These are phyloP conservation scores for Lumnitzera littorea DNA, from an alignment of 345 rosid genomes.

Conservation along the genomic window DNA sequence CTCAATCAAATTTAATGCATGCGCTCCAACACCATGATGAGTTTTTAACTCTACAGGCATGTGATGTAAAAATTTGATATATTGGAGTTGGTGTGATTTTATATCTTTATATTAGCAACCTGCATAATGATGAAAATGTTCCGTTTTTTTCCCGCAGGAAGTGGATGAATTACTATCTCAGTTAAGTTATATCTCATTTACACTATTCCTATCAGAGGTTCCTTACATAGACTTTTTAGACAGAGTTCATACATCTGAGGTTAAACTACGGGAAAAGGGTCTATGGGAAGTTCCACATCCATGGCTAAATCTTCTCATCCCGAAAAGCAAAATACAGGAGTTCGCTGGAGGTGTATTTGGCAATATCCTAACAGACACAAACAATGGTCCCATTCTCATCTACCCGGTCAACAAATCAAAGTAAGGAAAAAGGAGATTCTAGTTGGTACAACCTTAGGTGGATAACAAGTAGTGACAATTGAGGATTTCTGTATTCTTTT, in stretches of 20 bases:
- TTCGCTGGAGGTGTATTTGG: conserved; percentile 79
- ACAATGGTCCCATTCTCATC: conserved; percentile 91
- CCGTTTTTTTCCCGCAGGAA: conserved; percentile 47
- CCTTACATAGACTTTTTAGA: conserved; percentile 75
- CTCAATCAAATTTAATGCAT: too few relatives aligned
- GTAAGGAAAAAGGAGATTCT: conserved; percentile 26
- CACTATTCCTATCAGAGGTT: conserved; percentile 70
- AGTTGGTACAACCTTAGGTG: too few relatives aligned
- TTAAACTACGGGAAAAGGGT: conserved; percentile 73
- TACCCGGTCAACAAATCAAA: conserved; percentile 90
- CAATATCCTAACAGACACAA: conserved; percentile 63
- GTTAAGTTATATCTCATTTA: conserved; percentile 61
- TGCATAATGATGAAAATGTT: background rate
- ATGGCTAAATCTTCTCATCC: conserved; percentile 95
- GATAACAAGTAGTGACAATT: too few relatives aligned
- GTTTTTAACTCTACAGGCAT: too few relatives aligned
- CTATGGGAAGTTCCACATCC: conserved; percentile 98
- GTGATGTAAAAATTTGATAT: background rate
- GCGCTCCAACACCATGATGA: too few relatives aligned
- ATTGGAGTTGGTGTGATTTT: background rate
- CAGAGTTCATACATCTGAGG: conserved; percentile 84
- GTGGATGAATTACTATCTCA: conserved; percentile 41
- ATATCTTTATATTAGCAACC: too few relatives aligned
- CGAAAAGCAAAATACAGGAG: conserved; percentile 51
- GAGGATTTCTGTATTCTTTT: background rate